Percentiles rank a stretch among this genome's conserved stretches.
These are phyloP conservation scores for Incumbomyces delicatus DNA, from an alignment of 2,329 filamentous ascomycete species.

Conservation along the genomic window DNA sequence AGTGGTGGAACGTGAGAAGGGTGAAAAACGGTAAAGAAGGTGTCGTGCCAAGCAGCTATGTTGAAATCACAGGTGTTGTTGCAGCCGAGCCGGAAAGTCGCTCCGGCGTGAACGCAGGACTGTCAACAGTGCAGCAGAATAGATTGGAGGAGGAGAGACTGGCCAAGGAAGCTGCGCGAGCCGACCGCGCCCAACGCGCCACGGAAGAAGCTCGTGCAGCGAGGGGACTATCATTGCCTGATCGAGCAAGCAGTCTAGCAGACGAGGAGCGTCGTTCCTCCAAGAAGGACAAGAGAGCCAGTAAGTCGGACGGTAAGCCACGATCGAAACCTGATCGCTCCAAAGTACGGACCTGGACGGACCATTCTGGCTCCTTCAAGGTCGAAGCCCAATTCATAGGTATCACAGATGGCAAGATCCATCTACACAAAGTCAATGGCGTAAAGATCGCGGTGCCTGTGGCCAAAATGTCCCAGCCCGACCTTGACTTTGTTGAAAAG, in stretches of 20 bases:
- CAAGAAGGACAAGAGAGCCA: conserved; percentile 49
- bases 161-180: conserved; percentile 67
- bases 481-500: conserved; percentile 88
- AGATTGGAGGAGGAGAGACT: conserved; percentile 71
- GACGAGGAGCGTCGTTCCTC: conserved; percentile 56
- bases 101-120: conserved; percentile 49
- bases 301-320: conserved; percentile 57
- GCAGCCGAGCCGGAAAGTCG: conserved; percentile 41
- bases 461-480: conserved; percentile 87
- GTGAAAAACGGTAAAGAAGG: conserved; percentile 89
- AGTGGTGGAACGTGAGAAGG: conserved; percentile 95
- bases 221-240: conserved; percentile 68
- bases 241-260: conserved; percentile 68
- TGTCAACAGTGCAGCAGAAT: conserved; percentile 67
- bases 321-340: conserved; percentile 64
- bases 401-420: conserved; percentile 90
- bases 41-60: conserved; percentile 91
- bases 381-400: conserved; percentile 96
- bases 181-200: conserved; percentile 47
- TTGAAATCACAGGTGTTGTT: conserved; percentile 70
- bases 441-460: conserved; percentile 97
- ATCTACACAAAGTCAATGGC: conserved; percentile 94
- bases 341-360: conserved; percentile 87
- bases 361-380: conserved; percentile 89
- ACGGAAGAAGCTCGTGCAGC: conserved; percentile 28